Base-by-base conservation (phyloP, 495 filamentous ascomycete species). In the Hyaloscypha finlandica region DNA sequence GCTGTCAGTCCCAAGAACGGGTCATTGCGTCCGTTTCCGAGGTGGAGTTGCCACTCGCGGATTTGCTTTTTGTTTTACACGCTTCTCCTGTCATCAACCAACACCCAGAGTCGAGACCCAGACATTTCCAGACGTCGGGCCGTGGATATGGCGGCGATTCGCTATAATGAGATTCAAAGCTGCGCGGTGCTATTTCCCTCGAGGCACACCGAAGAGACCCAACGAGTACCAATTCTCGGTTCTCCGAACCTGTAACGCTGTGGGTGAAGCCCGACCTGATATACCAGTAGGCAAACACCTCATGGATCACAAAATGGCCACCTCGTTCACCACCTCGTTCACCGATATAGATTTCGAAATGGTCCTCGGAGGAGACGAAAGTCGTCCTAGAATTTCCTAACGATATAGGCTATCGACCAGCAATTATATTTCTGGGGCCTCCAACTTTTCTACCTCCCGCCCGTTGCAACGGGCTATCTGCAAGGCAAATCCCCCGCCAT, bases 21-120 rank as follows among this genome's bases (percentile, higher is more conserved):
- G 58, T 25, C 37, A 42, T 60, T 60, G 58, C 58, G 58, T 60
- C 33, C 33, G 58, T 60, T 25, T 32, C 32, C 22, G 1, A 25
- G 6, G 9, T 30, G 1, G 8, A 25, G 20, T 25, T 12, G 9
- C 20, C 16, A 56, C 6, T 29, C 22, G 3, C 19, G 8, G 53
- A 56, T n/a, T 56, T 56, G 3, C 53, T 56, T 56, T n/a, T 56
- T 6, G 4, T 56, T 16, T 30, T 29, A 6, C 31, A 56, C 8
- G 16, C 20, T 56, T 56, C 29, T 12, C 11, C 2, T 8, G 8
- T 29, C 53, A 14, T 53, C 51, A 6, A 12, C 25, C 35, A 37
- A 12, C 35, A 1, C 35, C 35, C 35, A 37, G 35, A 37, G 42
- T 1, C 42, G 6, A 37, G 35, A 37, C 35, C 12, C 12, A 8